Percentiles rank a stretch among this genome's conserved stretches.
These are phyloP conservation scores for Dipteronia sinensis DNA, from an alignment of 345 rosid species.

Conservation along the genomic window DNA sequence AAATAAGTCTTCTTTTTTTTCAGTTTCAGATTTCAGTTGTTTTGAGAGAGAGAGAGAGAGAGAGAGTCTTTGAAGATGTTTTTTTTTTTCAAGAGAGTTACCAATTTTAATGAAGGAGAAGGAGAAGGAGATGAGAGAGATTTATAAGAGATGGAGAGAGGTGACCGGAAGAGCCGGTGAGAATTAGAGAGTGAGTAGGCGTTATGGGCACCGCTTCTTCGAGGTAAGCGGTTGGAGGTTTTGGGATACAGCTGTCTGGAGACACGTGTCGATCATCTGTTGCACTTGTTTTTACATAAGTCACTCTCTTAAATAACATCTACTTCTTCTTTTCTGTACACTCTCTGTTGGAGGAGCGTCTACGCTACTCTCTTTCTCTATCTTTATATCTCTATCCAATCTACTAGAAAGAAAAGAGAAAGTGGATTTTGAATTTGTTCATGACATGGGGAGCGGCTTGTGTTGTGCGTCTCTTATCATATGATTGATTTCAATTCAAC, in stretches of 20 bases:
- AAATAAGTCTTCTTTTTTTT: not conserved
- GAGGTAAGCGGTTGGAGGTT: slow-evolving; percentile 58
- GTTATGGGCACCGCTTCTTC: slow-evolving; percentile 52
- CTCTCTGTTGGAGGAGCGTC: slow-evolving; percentile 41
- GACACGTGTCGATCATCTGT: slow-evolving; percentile 68
- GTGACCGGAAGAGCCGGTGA: slow-evolving; percentile 47
- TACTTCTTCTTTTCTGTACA: not conserved
- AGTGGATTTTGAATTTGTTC: not conserved
- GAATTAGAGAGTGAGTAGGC: slow-evolving; percentile 20
- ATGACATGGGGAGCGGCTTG: slow-evolving; percentile 23
- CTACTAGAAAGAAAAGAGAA: not conserved
- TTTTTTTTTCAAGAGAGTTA: too few species aligned
- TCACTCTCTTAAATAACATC: slow-evolving; percentile 27
- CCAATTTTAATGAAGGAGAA: not conserved
- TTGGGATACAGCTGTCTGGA: slow-evolving; percentile 82
- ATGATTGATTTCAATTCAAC: not conserved
- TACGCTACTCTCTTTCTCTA: slow-evolving; percentile 51
- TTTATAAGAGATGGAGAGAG: slow-evolving; percentile 32
- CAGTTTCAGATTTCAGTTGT: slow-evolving; percentile 6
- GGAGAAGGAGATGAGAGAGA: slow-evolving; percentile 3
- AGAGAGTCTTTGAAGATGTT: slow-evolving; percentile 4
- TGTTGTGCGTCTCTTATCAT: not conserved
- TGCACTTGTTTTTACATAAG: slow-evolving; percentile 39
- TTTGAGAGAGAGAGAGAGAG: not conserved
- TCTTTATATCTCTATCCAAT: not conserved